These are phyloP conservation scores for Rhynchospora breviuscula DNA, from an alignment of 176 grass and related monocot genomes.

Conservation along the genomic window DNA sequence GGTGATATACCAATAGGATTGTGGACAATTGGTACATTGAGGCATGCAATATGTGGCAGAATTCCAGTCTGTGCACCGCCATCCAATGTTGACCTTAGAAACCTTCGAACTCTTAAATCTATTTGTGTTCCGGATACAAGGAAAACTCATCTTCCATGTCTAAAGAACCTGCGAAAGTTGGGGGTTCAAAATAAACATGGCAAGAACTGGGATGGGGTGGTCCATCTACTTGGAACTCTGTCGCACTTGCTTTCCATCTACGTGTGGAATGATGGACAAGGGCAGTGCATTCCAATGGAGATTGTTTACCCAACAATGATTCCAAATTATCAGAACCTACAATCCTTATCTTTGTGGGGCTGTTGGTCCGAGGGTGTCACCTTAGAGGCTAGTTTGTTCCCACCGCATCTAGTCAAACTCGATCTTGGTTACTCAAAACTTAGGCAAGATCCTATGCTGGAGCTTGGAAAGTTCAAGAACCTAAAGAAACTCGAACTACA, in stretches of 20 bases:
- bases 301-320: background rate
- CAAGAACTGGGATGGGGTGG: background rate
- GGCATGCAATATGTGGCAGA: background rate
- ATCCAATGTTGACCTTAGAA: background rate
- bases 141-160: background rate
- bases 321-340: background rate
- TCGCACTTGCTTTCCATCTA: background rate
- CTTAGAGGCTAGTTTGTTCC: background rate
- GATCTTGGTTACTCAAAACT: background rate
- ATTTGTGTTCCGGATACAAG: background rate
- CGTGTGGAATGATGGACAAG: background rate
- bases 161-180: background rate
- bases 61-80: background rate
- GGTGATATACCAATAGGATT: background rate
- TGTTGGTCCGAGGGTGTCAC: background rate
- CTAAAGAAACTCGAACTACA: background rate
- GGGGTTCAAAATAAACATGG: background rate
- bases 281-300: background rate
- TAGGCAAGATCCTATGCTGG: background rate
- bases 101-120: background rate
- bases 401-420: background rate
- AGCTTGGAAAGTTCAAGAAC: background rate
- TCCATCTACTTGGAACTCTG: background rate
- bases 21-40: background rate
- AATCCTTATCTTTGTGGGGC: background rate